Evolutionary conservation across 345 rosid genomes (phyloP).

Genomic region (Microthlaspi erraticum): DNA sequence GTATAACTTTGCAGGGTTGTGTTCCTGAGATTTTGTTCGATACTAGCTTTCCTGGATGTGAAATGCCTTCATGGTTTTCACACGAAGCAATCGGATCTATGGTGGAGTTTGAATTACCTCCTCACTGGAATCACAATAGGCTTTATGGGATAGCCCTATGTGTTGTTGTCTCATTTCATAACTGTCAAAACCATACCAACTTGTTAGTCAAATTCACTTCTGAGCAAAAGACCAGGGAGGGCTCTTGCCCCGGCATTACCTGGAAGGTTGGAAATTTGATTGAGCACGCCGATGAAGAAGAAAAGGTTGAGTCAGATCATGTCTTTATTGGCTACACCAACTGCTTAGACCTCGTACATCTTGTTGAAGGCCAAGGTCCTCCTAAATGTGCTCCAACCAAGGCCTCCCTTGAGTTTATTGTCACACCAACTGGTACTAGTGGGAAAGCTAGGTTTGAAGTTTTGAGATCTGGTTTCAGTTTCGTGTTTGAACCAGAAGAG

Average conservation of each 20-base stretch:
- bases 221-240: not conserved
- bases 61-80: slow-evolving; percentile 33
- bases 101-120: slow-evolving; percentile 22
- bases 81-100: slow-evolving; percentile 23
- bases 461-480: slow-evolving; percentile 35
- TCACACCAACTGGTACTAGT: not conserved
- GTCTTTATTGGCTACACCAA: slow-evolving; percentile 29
- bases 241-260: slow-evolving; percentile 1
- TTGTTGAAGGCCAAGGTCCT: not conserved
- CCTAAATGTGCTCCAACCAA: slow-evolving; percentile 2
- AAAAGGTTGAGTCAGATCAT: slow-evolving; percentile 21
- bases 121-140: slow-evolving; percentile 25
- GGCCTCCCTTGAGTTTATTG: slow-evolving; percentile 24
- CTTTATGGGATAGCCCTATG: slow-evolving; percentile 27
- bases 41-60: slow-evolving; percentile 31
- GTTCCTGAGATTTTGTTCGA: slow-evolving; percentile 24
- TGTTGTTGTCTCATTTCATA: slow-evolving; percentile 20
- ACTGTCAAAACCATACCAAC: not conserved
- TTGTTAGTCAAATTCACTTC: slow-evolving; percentile 24
- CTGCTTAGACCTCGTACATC: slow-evolving; percentile 6
- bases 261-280: slow-evolving; percentile 21
- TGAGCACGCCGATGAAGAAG: not conserved
- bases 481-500: slow-evolving; percentile 33
- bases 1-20: slow-evolving; percentile 1
- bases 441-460: slow-evolving; percentile 23